Evolutionary conservation across 2,329 filamentous ascomycete genomes (phyloP).

Genomic region (Fusarium dimerum): DNA sequence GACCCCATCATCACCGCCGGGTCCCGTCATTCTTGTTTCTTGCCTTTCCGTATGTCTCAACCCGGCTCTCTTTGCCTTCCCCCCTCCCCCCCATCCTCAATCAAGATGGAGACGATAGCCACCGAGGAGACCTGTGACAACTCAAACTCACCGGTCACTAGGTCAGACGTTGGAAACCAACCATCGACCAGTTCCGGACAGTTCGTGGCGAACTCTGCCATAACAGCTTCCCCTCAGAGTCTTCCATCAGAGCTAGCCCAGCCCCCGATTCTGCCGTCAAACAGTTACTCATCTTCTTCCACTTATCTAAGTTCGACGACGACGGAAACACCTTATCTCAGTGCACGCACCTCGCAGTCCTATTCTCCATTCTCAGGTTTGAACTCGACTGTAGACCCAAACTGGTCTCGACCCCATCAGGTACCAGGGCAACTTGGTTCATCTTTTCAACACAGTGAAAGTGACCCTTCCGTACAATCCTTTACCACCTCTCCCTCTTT

Average conservation of each 20-base stretch:
- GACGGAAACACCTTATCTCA: conserved; percentile 27
- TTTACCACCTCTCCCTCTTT: conserved; percentile 10
- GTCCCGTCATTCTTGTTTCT: conserved; percentile 17
- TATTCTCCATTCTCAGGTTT: conserved; percentile 28
- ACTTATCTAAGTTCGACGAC: conserved; percentile 25
- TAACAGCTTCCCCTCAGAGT: conserved; percentile 25
- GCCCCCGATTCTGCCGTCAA: conserved; percentile 23
- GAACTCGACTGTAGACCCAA: conserved; percentile 23
- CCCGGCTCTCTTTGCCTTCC: conserved; percentile 29
- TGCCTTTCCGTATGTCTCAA: conserved; percentile 32
- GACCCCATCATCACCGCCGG: conserved; percentile 18
- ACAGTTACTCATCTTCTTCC: conserved; percentile 23
- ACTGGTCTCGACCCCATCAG: conserved; percentile 24
- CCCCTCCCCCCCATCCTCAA: conserved; percentile 30
- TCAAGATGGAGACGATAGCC: conserved; percentile 31
- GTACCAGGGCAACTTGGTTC: conserved; percentile 19
- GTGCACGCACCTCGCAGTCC: conserved; percentile 25
- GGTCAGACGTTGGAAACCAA: conserved; percentile 26
- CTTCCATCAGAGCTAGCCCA: conserved; percentile 20
- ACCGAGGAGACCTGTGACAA: conserved; percentile 30
- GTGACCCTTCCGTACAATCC: conserved; percentile 10
- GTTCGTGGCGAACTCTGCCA: conserved; percentile 22
- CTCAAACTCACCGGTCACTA: conserved; percentile 29
- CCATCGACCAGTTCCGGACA: conserved; percentile 20
- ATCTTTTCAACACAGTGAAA: conserved; percentile 17